Evolutionary conservation across 2,329 filamentous ascomycete species (phyloP), one percentile per base, ranked within the genome.

Genomic region (Colletotrichum sp.): DNA sequence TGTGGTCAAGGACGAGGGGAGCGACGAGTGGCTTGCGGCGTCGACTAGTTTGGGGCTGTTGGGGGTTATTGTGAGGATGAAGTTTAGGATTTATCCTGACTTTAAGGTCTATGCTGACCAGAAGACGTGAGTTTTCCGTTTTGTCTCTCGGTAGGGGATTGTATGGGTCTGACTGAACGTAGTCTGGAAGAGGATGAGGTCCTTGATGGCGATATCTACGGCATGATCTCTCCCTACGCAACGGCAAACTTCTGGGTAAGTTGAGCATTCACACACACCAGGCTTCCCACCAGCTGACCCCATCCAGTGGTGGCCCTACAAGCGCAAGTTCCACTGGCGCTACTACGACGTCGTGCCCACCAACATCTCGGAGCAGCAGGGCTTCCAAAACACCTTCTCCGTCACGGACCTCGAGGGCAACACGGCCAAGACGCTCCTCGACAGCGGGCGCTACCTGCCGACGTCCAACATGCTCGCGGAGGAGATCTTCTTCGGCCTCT

Each of bases 361-460:
- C n/a, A 82, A 84, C 55, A 81, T 82, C 13, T 86, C 84, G 67
- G 77, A 81, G 44, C 88, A 90, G 77, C 79, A 89, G 75, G 88
- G 87, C 10, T 89, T 89, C 80, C 88, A 90, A 76, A 88, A 87
- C 76, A 90, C 88, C 24, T 90, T 90, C 78, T 89, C 88, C 44
- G 81, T 89, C 28, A 87, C 88, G 0, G 81, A 85, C 13, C 49
- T 86, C 73, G 88, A 89, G 77, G 88, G 85, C 4, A 76, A 77
- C 55, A 80, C 85, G 5, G 87, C 87, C 9, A 82, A 82, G 18
- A 80, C 83, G 6, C 81, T 89, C 28, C 85, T 90, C 34, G 85
- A 90, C 77, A 85, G 83, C 77, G 88, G 88, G 49, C 89, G 89
- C 77, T 84, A 85, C 79, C 81, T 88, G 18, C 78, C 85, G 16